Evolutionary conservation across 2,329 filamentous ascomycete species (phyloP).

Genomic region (Ceratocystis destructans): DNA sequence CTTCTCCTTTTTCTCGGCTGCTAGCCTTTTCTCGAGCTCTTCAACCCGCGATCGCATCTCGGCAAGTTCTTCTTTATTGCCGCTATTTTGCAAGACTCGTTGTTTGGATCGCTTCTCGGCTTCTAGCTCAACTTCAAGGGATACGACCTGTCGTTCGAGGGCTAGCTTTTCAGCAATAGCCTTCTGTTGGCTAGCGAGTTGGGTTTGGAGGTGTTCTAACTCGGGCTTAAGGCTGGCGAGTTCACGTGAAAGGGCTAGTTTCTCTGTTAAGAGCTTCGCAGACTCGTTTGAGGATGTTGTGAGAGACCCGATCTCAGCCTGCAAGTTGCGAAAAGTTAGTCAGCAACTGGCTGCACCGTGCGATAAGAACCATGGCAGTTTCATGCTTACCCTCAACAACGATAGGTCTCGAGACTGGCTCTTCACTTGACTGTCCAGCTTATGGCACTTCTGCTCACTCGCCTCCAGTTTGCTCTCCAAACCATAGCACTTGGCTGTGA

Average conservation of each 20-base stretch:
- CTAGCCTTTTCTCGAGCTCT: conserved; percentile 28
- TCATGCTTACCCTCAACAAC: conserved; percentile 33
- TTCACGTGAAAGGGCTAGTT: conserved; percentile 39
- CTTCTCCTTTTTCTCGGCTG: conserved; percentile 32
- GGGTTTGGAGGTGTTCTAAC: conserved; percentile 41
- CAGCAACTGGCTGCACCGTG: background rate
- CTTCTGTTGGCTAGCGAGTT: conserved; percentile 47
- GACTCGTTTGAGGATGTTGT: conserved; percentile 55
- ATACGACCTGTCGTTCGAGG: conserved; percentile 62
- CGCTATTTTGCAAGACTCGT: conserved; percentile 24
- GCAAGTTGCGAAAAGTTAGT: background rate
- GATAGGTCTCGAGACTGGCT: conserved; percentile 36
- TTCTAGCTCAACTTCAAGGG: conserved; percentile 67
- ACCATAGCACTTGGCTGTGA: conserved; percentile 31
- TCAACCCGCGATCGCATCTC: conserved; percentile 29
- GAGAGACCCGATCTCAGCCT: conserved; percentile 61
- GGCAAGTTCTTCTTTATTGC: conserved; percentile 31
- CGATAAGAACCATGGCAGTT: background rate
- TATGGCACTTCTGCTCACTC: conserved; percentile 30
- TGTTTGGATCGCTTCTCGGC: conserved; percentile 46
- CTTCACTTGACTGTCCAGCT: conserved; percentile 36
- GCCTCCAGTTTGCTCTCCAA: conserved; percentile 32
- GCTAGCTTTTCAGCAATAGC: conserved; percentile 66
- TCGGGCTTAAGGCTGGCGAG: conserved; percentile 41
- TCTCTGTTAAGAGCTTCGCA: conserved; percentile 50